Conservation (phyloP, 139 green algal species). For the Nannochloris sp. region DNA sequence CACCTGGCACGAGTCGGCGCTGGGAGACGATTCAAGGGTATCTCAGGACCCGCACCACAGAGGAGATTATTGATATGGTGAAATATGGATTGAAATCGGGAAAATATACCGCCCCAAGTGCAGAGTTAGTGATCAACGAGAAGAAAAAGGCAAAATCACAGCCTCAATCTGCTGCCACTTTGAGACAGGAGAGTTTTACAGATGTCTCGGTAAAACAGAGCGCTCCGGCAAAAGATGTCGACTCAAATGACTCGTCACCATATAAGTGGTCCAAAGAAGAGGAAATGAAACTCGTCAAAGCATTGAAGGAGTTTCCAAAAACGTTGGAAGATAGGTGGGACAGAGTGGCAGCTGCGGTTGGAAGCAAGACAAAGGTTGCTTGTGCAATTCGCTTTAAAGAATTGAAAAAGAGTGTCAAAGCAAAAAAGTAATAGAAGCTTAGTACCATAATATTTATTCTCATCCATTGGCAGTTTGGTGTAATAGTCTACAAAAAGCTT, state of each 20-base stretch:
- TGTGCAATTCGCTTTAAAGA: constrained; percentile 87
- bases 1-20: constrained; percentile 69
- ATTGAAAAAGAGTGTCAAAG: constrained; percentile 56
- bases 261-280: constrained; percentile 66
- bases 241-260: background rate
- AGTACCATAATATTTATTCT: background rate
- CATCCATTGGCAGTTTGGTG: background rate
- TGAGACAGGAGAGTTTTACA: constrained; percentile 46
- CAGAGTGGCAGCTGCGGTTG: constrained; percentile 42
- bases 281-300: constrained; percentile 80
- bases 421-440: background rate
- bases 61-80: constrained; percentile 81
- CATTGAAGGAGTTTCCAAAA: constrained; percentile 81
- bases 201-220: constrained; percentile 56
- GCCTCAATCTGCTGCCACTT: constrained; percentile 43
- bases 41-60: constrained; percentile 66
- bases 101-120: background rate
- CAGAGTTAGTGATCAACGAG: constrained; percentile 1
- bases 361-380: constrained; percentile 70
- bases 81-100: constrained; percentile 54
- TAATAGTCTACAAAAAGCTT: background rate
- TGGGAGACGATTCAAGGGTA: constrained; percentile 69
- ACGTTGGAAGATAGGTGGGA: constrained; percentile 47
- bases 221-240: constrained; percentile 9
- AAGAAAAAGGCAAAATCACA: constrained; percentile 32